Conservation (phyloP, 768 basidiomycete genomes). For the Hysterangium stoloniferum region DNA sequence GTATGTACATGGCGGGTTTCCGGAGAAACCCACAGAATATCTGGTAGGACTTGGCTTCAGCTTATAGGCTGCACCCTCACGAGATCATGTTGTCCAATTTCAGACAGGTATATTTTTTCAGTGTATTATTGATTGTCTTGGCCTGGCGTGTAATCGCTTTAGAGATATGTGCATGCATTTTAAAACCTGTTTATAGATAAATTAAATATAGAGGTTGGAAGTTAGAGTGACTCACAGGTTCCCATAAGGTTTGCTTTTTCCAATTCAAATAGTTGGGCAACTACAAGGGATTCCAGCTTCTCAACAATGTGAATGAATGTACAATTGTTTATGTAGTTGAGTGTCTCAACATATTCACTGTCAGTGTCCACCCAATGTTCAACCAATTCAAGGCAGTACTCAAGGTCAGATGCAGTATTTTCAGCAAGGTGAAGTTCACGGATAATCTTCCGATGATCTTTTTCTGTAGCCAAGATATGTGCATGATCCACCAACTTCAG, state of each 20-base stretch:
- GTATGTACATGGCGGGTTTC: too few relatives aligned
- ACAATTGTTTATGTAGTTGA: slow-evolving; percentile 9
- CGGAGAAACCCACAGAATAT: too few relatives aligned
- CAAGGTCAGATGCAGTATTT: slow-evolving; percentile 2
- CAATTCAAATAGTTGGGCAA: slow-evolving; percentile 25
- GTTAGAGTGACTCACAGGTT: slow-evolving; percentile 14
- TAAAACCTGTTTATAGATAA: slow-evolving; percentile 24
- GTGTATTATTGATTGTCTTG: slow-evolving; percentile 25
- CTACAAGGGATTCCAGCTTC: slow-evolving; percentile 23
- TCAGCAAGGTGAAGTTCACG: neutral
- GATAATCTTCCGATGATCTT: neutral
- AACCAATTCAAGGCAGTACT: slow-evolving; percentile 12
- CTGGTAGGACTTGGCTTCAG: too few relatives aligned
- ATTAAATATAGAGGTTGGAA: neutral
- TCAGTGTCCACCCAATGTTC: slow-evolving; percentile 13
- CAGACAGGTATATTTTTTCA: slow-evolving; percentile 29
- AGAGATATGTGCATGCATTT: slow-evolving; percentile 26
- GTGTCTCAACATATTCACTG: slow-evolving; percentile 11
- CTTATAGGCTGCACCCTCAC: too few relatives aligned
- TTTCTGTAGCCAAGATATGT: neutral
- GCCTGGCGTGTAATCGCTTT: slow-evolving; percentile 25
- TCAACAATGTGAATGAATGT: slow-evolving; percentile 21
- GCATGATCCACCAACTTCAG: too few relatives aligned
- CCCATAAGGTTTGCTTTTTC: slow-evolving; percentile 20
- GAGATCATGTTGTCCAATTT: too few relatives aligned